Conservation (phyloP, 2,329 filamentous ascomycete species). For the Claviceps capensis region DNA sequence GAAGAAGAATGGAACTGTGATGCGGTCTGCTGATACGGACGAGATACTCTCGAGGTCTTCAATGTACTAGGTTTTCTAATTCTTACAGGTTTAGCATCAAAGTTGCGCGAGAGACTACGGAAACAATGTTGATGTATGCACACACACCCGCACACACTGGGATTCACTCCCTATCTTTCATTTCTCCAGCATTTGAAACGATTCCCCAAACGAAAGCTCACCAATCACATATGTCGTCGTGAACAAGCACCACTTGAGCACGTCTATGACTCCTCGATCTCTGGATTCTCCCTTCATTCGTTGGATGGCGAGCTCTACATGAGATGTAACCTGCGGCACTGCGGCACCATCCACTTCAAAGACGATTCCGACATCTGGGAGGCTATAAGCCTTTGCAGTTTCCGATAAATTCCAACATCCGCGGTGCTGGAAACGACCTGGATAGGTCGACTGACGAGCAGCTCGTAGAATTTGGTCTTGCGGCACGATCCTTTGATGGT, state of each 20-base stretch:
- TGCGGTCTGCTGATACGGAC: conserved; percentile 11
- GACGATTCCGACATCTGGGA: conserved; percentile 24
- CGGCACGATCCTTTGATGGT: conserved; percentile 12
- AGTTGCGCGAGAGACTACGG: neutral
- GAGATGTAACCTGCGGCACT: conserved; percentile 17
- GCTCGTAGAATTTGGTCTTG: conserved; percentile 13
- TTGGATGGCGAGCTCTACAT: conserved; percentile 25
- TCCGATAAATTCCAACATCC: conserved; percentile 24
- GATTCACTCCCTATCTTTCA: conserved; percentile 25
- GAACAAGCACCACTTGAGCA: conserved; percentile 40
- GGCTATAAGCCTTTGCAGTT: conserved; percentile 28
- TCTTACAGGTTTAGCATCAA: neutral
- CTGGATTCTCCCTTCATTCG: conserved; percentile 30
- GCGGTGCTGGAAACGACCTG: conserved; percentile 24
- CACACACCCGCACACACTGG: no score
- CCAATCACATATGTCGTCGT: conserved; percentile 41
- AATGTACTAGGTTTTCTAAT: conserved; percentile 23
- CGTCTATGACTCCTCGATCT: conserved; percentile 23
- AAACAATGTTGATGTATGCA: no score
- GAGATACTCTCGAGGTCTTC: conserved; percentile 21
- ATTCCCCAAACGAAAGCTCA: conserved; percentile 39
- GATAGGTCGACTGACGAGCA: conserved; percentile 8
- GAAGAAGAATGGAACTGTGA: conserved; percentile 16
- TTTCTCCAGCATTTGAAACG: conserved; percentile 36
- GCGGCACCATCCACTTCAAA: conserved; percentile 16